Percentiles rank a stretch among this genome's conserved stretches.
These are phyloP conservation scores for Arthroderma sp. DNA, from an alignment of 2,329 filamentous ascomycete genomes.

Conservation along the genomic window DNA sequence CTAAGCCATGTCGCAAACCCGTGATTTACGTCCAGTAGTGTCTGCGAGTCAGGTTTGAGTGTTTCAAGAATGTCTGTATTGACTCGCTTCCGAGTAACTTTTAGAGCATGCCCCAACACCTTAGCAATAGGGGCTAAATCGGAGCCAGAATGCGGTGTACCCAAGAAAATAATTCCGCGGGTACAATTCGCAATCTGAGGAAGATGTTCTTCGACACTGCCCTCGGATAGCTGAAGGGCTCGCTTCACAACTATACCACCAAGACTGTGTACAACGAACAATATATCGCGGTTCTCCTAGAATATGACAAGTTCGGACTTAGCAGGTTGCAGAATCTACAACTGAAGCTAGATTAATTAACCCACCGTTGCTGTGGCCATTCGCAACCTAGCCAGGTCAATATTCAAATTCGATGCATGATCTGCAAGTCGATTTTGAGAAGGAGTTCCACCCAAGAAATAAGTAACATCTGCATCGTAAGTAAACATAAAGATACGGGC, in stretches of 20 bases:
- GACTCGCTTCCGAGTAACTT: not conserved
- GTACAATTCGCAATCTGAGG: not conserved
- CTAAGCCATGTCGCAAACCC: slow-evolving; percentile 4
- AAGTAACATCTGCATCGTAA: slow-evolving; percentile 6
- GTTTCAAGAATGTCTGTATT: slow-evolving; percentile 2
- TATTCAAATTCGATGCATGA: not conserved
- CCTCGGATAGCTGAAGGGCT: not conserved
- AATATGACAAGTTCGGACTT: not conserved
- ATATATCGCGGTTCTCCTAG: slow-evolving; percentile 9
- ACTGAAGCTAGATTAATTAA: not conserved
- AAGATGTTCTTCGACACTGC: not conserved
- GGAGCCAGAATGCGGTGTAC: slow-evolving; percentile 6
- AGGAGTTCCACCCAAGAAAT: not conserved
- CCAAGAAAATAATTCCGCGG: slow-evolving; percentile 4
- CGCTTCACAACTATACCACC: slow-evolving; percentile 1
- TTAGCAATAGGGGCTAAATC: slow-evolving; percentile 1
- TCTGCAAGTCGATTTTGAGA: not conserved
- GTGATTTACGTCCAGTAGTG: slow-evolving; percentile 2
- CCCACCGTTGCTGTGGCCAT: not conserved
- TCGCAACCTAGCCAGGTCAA: not conserved
- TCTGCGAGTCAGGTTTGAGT: slow-evolving; percentile 4
- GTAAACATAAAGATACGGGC: slow-evolving; percentile 9
- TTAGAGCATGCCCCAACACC: not conserved
- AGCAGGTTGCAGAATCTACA: not conserved
- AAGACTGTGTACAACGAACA: slow-evolving; percentile 4